Percentiles rank a stretch among this genome's conserved stretches.
Conservation (phyloP, 129 eudicot genomes). For the Daucus carota region DH1_v3.0 NC_030383.2:53789001-53789500, state of each 20-base stretch:
- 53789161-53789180: neutral
- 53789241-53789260: conserved; percentile 58
- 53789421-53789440: neutral
- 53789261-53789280: neutral
- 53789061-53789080: neutral
- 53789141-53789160: neutral
- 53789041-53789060: neutral
- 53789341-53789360: neutral
- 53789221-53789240: conserved; percentile 14
- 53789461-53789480: neutral
- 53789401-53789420: neutral
- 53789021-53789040: neutral
- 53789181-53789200: conserved; percentile 9
- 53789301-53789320: neutral
- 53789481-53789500: conserved; percentile 16
- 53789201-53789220: neutral
- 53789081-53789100: neutral
- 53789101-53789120: neutral
- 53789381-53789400: too few relatives aligned
- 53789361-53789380: neutral
- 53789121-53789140: conserved; percentile 8
- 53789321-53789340: neutral
- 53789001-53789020: neutral
- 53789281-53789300: neutral
- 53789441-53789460: neutral